Conservation (phyloP, 2,329 filamentous ascomycete genomes). For the Botrytis cinerea region DNA sequence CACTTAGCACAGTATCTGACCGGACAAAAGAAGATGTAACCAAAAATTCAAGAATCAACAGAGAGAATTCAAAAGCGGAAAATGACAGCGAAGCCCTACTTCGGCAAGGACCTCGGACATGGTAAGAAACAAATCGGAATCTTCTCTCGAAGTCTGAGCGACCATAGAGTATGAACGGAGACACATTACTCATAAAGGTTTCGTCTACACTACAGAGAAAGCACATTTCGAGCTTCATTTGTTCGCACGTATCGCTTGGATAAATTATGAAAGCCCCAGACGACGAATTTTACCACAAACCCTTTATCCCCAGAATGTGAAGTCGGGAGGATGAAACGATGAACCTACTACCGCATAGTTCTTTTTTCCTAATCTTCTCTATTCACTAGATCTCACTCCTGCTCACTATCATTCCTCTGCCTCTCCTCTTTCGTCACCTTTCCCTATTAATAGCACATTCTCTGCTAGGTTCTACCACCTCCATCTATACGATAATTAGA, state of each 20-base stretch:
- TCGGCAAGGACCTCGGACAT: too few relatives aligned
- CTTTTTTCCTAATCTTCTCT: neutral
- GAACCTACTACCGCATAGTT: neutral
- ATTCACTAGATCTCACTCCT: neutral
- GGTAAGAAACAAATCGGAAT: too few relatives aligned
- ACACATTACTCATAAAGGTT: too few relatives aligned
- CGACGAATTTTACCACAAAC: neutral
- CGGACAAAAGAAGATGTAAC: neutral
- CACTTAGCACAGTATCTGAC: neutral
- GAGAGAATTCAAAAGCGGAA: too few relatives aligned
- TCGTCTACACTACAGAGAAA: too few relatives aligned
- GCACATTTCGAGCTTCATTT: too few relatives aligned
- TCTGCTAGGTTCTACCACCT: neutral
- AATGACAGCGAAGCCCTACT: too few relatives aligned
- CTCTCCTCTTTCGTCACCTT: rapidly evolving
- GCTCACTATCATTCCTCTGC: rapidly evolving
- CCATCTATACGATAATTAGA: neutral
- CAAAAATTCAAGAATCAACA: neutral
- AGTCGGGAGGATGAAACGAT: neutral
- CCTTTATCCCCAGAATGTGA: rapidly evolving
- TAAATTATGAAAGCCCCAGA: neutral
- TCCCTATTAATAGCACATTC: neutral
- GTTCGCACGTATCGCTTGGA: neutral
- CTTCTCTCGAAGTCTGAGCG: too few relatives aligned
- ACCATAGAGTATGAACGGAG: too few relatives aligned